phyloP scores from a whole-genome alignment of 495 filamentous ascomycete species.

The Aspergillus nidulans region DNA sequence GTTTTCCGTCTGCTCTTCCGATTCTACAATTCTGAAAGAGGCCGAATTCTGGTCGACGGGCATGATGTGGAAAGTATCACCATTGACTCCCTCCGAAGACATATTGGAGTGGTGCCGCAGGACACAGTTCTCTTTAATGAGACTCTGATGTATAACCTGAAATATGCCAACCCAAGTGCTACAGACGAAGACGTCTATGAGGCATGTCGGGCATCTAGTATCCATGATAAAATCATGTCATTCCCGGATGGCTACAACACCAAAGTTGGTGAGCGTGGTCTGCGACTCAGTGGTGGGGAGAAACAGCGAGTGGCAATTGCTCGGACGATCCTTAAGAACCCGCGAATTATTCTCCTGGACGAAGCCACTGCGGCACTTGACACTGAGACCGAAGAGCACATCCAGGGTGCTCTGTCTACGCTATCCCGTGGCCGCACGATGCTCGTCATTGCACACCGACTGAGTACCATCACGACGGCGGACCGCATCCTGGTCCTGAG shows the following conservation, averaged over 20 bases:
- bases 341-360: constrained; percentile 91
- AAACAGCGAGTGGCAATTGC: constrained; percentile 97
- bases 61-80: constrained; percentile 79
- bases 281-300: constrained; percentile 90
- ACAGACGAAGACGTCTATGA: constrained; percentile 83
- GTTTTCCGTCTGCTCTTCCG: constrained; percentile 95
- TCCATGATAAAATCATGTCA: constrained; percentile 89
- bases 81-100: constrained; percentile 84
- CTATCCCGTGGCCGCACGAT: constrained; percentile 82
- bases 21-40: constrained; percentile 79
- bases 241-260: constrained; percentile 93
- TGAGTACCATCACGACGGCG: constrained; percentile 90
- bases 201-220: constrained; percentile 88
- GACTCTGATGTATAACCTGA: constrained; percentile 92
- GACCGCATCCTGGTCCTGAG: constrained; percentile 94
- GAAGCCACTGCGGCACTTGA: constrained; percentile 96
- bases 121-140: constrained; percentile 98
- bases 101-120: constrained; percentile 95
- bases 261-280: constrained; percentile 89
- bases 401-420: constrained; percentile 76
- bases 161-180: constrained; percentile 83
- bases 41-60: constrained; percentile 78
- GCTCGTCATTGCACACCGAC: constrained; percentile 78
- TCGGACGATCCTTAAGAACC: constrained; percentile 92
- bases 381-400: constrained; percentile 93